Percentiles rank a stretch among this genome's conserved stretches.
phyloP scores from a whole-genome alignment of 1,139 yeast species.

The Hansenula anomala region DNA sequence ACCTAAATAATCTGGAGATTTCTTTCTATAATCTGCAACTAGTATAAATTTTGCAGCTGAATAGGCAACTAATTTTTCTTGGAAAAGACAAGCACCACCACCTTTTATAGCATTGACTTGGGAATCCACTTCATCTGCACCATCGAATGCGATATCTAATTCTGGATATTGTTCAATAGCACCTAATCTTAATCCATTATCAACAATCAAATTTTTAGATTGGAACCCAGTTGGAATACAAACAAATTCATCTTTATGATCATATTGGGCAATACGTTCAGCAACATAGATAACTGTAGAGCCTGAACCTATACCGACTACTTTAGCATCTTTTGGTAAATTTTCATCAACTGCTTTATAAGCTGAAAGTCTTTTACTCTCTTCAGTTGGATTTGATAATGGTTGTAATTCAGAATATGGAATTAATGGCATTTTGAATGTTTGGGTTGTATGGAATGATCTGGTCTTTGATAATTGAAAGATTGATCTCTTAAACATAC shows the following conservation, averaged over 20 bases:
- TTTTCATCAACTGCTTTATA: slow-evolving; percentile 90
- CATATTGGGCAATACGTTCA: slow-evolving; percentile 76
- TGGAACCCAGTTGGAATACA: slow-evolving; percentile 98
- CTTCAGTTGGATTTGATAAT: slow-evolving; percentile 30
- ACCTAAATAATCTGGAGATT: slow-evolving; percentile 62
- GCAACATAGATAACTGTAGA: slow-evolving; percentile 96
- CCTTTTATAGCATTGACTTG: slow-evolving; percentile 88
- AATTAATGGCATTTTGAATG: slow-evolving; percentile 15
- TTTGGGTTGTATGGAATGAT: too few species aligned
- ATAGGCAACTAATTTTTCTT: slow-evolving; percentile 89
- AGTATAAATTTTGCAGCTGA: slow-evolving; percentile 74
- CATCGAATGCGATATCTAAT: slow-evolving; percentile 93
- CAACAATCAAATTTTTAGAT: slow-evolving; percentile 78
- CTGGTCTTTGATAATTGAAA: neutral
- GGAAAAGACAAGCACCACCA: slow-evolving; percentile 97
- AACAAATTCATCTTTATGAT: slow-evolving; percentile 50
- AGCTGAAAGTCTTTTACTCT: slow-evolving; percentile 76
- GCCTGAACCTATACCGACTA: slow-evolving; percentile 94
- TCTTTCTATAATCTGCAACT: slow-evolving; percentile 91
- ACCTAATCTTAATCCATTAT: slow-evolving; percentile 75
- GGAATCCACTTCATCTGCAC: slow-evolving; percentile 94
- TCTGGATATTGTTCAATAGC: slow-evolving; percentile 75
- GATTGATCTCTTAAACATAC: neutral
- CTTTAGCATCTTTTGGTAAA: slow-evolving; percentile 62
- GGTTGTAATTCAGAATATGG: slow-evolving; percentile 21